Base-by-base conservation (phyloP, 2,329 filamentous ascomycete genomes). In the Epichloe typhina region DNA sequence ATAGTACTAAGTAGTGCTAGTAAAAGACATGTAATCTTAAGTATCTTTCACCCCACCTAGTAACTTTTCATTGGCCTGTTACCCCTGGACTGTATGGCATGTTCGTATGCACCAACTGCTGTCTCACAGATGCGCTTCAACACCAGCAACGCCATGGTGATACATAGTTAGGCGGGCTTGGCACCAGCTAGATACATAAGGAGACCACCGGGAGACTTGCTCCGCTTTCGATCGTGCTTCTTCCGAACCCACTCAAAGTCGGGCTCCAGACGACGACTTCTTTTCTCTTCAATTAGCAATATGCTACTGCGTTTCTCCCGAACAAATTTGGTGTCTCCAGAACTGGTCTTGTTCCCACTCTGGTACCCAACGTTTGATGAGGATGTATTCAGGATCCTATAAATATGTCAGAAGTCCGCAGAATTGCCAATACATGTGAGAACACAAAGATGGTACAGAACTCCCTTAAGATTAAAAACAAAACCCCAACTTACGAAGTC, bases 351-450 rank as follows among this genome's bases (percentile, higher is more conserved):
- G 85, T 62, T 88, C 78, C 54, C 78, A 76, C 57, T 88, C 81
- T 4, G 79, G 77, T 48, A 89, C 80, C 79, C 80, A 86, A 51
- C 80, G 74, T 66, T 84, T 86, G 67, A 89, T 84, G 53, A 90
- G 66, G 50, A 89, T 71, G 58, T 80, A 89, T 45, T 84, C 80
- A 17, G 79, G 75, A 59, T 89, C 82, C 73, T 81, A 56, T 41
- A 50, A 7, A 9, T 31, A 12, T 17, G 46, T 43, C 42, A 33
- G 49, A 15, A 31, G 40, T 42, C n/a, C 6, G 19, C 1, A 40
- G 17, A 7, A 31, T 11, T 31, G 26, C 26, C 26, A 31, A 31
- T 31, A 31, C 26, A 31, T 31, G 26, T 9, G 26, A 31, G 26
- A 9, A 31, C 26, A 31, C 26, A 31, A 31, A 31, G 26, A 31